A percentile compares a stretch with the other conserved stretches of the same genome.
Conservation (phyloP, 2,329 filamentous ascomycete genomes). For the Trichoderma guizhouense region DNA sequence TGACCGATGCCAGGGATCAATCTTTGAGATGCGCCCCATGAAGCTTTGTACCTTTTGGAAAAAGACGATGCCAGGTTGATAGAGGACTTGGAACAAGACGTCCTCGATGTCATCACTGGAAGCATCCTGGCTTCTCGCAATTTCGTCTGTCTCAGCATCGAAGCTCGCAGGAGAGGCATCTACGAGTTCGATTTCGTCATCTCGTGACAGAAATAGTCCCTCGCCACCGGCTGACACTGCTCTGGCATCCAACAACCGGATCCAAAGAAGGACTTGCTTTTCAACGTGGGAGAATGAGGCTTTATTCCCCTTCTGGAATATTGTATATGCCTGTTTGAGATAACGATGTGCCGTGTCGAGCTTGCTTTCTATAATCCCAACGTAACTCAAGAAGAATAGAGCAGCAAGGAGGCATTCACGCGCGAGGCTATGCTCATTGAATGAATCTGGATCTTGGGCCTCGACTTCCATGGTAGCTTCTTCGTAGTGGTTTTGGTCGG, state of each 20-base stretch:
- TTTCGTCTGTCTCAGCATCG: constrained; percentile 28
- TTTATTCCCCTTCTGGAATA: constrained; percentile 44
- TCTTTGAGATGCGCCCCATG: constrained; percentile 54
- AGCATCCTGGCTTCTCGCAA: constrained; percentile 22
- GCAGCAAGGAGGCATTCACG: constrained; percentile 47
- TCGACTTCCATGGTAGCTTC: constrained; percentile 35
- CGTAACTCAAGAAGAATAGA: constrained; percentile 53
- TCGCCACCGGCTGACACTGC: constrained; percentile 56
- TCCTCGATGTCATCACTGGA: constrained; percentile 43
- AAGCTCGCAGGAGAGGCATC: constrained; percentile 42
- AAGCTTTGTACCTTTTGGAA: constrained; percentile 57
- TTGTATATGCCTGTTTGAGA: constrained; percentile 45
- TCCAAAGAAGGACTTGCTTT: constrained; percentile 50
- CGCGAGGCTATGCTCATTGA: constrained; percentile 30
- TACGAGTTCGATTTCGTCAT: constrained; percentile 45
- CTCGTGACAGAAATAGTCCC: constrained; percentile 48
- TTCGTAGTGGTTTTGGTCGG: constrained; percentile 37
- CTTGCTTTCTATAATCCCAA: constrained; percentile 45
- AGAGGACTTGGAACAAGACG: constrained; percentile 51
- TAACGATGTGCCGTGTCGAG: constrained; percentile 47
- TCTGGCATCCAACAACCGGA: constrained; percentile 52
- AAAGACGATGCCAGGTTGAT: constrained; percentile 54
- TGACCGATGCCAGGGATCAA: constrained; percentile 54
- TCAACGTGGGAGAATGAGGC: constrained; percentile 38
- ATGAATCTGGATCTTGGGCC: constrained; percentile 22